Conservation (phyloP, 305 asterid species). For the Rubia tinctorum region DNA sequence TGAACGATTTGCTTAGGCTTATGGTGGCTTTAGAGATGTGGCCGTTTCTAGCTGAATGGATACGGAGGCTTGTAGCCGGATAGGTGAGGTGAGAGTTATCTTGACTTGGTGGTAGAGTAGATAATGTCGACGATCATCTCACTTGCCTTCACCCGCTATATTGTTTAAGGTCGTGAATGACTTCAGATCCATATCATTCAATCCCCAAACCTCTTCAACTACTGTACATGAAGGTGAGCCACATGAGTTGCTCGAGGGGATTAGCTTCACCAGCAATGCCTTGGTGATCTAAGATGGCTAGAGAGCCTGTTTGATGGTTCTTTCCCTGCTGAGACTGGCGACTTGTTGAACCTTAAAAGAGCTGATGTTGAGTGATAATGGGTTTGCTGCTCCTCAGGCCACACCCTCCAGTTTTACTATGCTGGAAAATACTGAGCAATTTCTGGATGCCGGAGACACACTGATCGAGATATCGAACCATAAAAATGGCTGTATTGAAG, state of each 20-base stretch:
- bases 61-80: not conserved
- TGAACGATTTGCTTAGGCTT: not conserved
- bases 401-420: conserved; percentile 53
- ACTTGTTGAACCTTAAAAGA: conserved; percentile 47
- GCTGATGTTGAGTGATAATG: conserved; percentile 31
- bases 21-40: not conserved
- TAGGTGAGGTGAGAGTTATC: not conserved
- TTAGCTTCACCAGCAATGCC: conserved; percentile 58
- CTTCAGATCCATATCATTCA: too few relatives aligned
- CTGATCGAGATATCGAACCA: too few relatives aligned
- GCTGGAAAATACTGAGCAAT: conserved; percentile 43
- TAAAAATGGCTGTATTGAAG: too few relatives aligned
- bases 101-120: too few relatives aligned
- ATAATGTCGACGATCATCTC: too few relatives aligned
- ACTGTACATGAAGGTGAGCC: too few relatives aligned
- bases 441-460: conserved; percentile 32
- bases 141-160: too few relatives aligned
- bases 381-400: conserved; percentile 41
- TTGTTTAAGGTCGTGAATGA: too few relatives aligned
- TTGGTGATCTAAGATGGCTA: conserved; percentile 47
- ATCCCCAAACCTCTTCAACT: too few relatives aligned
- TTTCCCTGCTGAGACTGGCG: conserved; percentile 57
- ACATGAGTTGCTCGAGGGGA: conserved; percentile 13
- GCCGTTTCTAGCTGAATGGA: not conserved
- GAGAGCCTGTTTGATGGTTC: conserved; percentile 39